Evolutionary conservation across 345 rosid genomes (phyloP).

Genomic region (Zanthoxylum bungeanum): DNA sequence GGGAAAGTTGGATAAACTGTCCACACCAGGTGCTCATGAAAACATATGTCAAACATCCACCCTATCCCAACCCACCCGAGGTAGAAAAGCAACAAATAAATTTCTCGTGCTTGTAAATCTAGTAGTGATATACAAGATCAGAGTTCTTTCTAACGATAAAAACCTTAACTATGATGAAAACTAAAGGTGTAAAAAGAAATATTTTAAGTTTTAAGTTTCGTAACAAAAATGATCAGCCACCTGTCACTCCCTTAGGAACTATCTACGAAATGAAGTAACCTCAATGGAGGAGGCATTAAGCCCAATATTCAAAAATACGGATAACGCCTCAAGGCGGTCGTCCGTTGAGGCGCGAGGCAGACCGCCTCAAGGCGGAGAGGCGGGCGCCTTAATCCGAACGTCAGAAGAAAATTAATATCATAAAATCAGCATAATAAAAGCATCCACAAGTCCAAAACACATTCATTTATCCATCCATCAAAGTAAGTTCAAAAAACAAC

Average conservation of each 20-base stretch:
- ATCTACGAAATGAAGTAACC: neutral
- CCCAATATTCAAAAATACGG: no score
- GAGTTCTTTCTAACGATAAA: no score
- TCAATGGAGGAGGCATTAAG: neutral
- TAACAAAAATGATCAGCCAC: neutral
- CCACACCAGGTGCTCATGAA: neutral
- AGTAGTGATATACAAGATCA: no score
- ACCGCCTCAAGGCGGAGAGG: no score
- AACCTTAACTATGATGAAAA: neutral
- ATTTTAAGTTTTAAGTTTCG: neutral
- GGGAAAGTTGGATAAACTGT: neutral
- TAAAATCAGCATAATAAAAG: no score
- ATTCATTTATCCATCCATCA: no score
- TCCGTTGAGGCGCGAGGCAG: no score
- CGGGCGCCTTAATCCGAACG: no score
- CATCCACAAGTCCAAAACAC: no score
- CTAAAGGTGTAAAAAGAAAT: neutral
- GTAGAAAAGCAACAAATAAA: neutral
- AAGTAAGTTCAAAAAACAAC: no score
- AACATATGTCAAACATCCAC: neutral
- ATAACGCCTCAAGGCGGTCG: no score
- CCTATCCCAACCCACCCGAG: neutral
- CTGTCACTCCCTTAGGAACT: neutral
- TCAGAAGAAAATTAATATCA: no score
- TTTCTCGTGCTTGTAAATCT: neutral